These are phyloP conservation scores for Neofusicoccum parvum DNA, from an alignment of 2,329 filamentous ascomycete genomes.

Conservation along the genomic window DNA sequence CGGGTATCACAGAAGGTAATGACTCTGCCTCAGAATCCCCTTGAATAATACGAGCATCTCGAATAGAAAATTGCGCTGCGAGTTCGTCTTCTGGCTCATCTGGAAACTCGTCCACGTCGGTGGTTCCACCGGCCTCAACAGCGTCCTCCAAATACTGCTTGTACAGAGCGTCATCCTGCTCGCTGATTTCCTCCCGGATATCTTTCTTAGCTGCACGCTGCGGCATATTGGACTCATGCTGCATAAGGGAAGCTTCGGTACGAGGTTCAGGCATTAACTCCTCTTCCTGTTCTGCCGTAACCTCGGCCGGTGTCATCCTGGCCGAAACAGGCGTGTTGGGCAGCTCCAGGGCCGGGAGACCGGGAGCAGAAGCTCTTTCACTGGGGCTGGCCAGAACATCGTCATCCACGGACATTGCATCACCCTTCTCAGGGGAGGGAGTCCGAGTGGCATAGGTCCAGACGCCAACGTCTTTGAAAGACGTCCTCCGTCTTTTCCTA, in stretches of 20 bases:
- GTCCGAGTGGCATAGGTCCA: conserved; percentile 78
- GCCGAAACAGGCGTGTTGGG: conserved; percentile 8
- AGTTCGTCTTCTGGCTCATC: conserved; percentile 8
- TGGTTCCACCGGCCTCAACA: conserved; percentile 28
- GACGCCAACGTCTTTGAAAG: conserved; percentile 64
- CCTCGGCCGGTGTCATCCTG: background rate
- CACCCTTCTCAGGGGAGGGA: conserved; percentile 65
- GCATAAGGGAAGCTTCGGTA: background rate
- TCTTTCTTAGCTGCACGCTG: background rate
- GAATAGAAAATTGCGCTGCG: background rate
- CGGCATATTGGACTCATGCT: background rate
- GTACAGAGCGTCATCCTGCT: conserved; percentile 10
- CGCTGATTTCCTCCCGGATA: background rate
- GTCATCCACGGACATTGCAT: conserved; percentile 19
- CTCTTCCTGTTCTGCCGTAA: background rate
- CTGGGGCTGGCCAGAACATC: conserved; percentile 2
- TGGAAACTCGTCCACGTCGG: conserved; percentile 26
- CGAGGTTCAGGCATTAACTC: background rate
- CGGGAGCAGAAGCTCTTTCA: background rate
- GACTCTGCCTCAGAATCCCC: background rate
- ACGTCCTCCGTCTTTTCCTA: conserved; percentile 72
- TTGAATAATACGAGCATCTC: background rate
- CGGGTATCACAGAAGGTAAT: background rate
- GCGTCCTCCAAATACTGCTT: conserved; percentile 5
- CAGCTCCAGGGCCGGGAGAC: background rate